phyloP scores from a whole-genome alignment of 495 filamentous ascomycete genomes.

The Aspergillus conjunctus region DNA sequence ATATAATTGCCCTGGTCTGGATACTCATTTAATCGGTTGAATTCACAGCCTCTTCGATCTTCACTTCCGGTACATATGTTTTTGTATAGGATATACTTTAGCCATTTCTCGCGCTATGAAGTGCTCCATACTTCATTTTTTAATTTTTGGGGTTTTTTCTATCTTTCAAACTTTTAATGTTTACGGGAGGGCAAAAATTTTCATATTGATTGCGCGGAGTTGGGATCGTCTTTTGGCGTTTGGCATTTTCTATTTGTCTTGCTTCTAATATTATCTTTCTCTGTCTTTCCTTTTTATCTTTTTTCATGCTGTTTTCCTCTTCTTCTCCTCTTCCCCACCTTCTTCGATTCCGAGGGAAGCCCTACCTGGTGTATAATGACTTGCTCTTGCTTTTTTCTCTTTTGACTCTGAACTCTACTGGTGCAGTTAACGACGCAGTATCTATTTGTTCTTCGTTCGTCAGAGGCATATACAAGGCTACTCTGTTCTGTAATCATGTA shows the following conservation, averaged over 20 bases:
- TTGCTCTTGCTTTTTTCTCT: background rate
- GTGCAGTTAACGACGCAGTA: no score
- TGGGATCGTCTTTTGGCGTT: constrained; percentile 8
- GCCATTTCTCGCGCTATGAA: constrained; percentile 3
- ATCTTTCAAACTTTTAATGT: background rate
- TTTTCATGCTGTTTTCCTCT: background rate
- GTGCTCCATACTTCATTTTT: constrained; percentile 16
- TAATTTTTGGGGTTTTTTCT: constrained; percentile 16
- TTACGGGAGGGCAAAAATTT: constrained; percentile 17
- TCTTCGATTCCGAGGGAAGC: background rate
- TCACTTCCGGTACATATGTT: constrained; percentile 15
- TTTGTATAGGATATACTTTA: constrained; percentile 8
- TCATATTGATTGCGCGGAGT: constrained; percentile 9
- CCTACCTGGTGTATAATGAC: constrained; percentile 1
- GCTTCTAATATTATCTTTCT: constrained; percentile 9
- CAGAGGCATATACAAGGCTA: no score
- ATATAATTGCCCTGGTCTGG: background rate
- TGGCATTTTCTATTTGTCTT: constrained; percentile 9
- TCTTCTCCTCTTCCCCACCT: background rate
- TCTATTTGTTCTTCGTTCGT: no score
- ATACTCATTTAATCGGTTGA: constrained; percentile 15
- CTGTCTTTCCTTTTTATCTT: constrained; percentile 7
- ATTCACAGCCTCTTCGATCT: background rate
- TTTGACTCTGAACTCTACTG: no score
- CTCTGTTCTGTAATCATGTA: no score